Base-by-base conservation (phyloP, 257 asterid species). In the Misopates orontium region DNA sequence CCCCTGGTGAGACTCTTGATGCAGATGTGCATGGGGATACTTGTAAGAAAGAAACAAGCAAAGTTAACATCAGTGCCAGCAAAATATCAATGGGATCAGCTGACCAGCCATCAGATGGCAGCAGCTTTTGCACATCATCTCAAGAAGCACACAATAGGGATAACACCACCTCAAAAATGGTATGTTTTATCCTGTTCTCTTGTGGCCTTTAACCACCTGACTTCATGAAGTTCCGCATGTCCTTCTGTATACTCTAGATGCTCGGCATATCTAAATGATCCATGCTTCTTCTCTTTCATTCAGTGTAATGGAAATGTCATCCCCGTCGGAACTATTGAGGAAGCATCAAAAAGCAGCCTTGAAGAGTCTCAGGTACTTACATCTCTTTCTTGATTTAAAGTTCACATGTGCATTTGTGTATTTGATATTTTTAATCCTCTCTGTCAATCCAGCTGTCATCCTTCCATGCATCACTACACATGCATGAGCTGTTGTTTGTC, bases 91-190 rank as follows among this genome's bases (percentile, higher is more conserved):
- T 42, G 49, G 69, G 51, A 60, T 22, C 73, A 62, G 59, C 56
- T 56, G 68, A 65, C 49, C 59, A 53, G 73, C 69, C 72, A 20
- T 51, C 70, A 12, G 52, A 51, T 62, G 24, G 53, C 70, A 64
- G 63, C 66, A 55, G 10, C 50, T 74, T 32, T 23, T 8, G 53
- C 45, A 51, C 15, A 41, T 48, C 61, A n/a, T 59, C 75, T 41
- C 62, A 14, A 72, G 80, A 73, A 20, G 15, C 31, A 16, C 36
- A 71, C 78, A 74, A 61, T 68, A 72, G 40, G 8, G 64, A 18
- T 19, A 66, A 56, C 52, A 53, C 59, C 45, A 77, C 49, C 55
- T 60, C 76, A 24, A 76, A 20, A 61, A 52, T 63, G 95, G 98
- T 91, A 78, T 53, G 11, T 25, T 18, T 49, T 40, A n/a, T 18